phyloP scores from a whole-genome alignment of 2,329 filamentous ascomycete species.

The Talaromyces sp. region DNA sequence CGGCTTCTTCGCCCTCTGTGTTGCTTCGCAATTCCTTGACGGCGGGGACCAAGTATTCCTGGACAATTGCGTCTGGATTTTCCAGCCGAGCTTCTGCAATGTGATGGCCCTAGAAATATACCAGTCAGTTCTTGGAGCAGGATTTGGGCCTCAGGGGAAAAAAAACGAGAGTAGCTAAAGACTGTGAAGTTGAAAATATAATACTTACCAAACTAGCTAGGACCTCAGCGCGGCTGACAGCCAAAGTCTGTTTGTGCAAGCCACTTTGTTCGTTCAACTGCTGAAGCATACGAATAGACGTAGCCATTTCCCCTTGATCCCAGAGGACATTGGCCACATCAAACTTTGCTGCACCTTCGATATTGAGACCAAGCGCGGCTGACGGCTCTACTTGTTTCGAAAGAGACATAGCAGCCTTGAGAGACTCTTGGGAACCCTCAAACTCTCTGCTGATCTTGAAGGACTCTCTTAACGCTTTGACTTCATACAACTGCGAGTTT shows the following conservation, averaged over 20 bases:
- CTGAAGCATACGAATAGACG: conserved; percentile 84
- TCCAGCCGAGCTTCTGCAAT: conserved; percentile 85
- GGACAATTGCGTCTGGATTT: conserved; percentile 84
- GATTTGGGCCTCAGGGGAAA: too few relatives aligned
- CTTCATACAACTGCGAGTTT: conserved; percentile 65
- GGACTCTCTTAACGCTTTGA: conserved; percentile 68
- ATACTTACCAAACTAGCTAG: conserved; percentile 67
- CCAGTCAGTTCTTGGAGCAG: neutral
- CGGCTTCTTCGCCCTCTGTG: conserved; percentile 65
- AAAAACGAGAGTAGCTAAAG: too few relatives aligned
- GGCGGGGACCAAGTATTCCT: conserved; percentile 76
- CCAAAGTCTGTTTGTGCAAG: conserved; percentile 62
- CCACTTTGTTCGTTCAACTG: conserved; percentile 58
- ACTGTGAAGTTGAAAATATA: conserved; percentile 3
- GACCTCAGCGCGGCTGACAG: conserved; percentile 68
- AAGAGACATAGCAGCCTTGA: conserved; percentile 80
- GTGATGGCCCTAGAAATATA: conserved; percentile 59
- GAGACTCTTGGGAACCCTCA: conserved; percentile 74
- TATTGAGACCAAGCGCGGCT: conserved; percentile 62
- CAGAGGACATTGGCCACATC: conserved; percentile 87
- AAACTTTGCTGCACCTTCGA: conserved; percentile 70
- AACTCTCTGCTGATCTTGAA: conserved; percentile 73
- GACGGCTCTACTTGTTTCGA: conserved; percentile 68
- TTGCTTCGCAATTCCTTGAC: conserved; percentile 71
- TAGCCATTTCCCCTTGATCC: conserved; percentile 85